Evolutionary conservation across 257 asterid species (phyloP), one percentile per base, ranked within the genome.

Genomic region (Datura wrightii): DNA sequence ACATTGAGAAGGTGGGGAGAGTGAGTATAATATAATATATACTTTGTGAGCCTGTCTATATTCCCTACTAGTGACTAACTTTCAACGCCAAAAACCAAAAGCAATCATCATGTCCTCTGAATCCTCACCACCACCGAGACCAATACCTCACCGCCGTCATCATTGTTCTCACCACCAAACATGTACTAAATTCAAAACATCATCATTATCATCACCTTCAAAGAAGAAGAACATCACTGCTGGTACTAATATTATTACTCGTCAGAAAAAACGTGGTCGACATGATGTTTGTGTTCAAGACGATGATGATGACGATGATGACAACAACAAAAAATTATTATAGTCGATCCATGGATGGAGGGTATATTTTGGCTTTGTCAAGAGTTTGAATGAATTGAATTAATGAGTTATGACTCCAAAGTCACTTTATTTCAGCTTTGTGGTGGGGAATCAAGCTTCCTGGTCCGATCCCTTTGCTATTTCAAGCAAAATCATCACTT

Each of bases 401-500:
- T 24, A 24, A 24, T 24, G 31, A 24, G 31, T 24, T 24, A 24
- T 24, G 31, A 24, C 31, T 19, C 6, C 19, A 50, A 70, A 65
- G 55, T 70, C 52, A 65, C 81, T 24, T 50, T 83, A 7, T 79
- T 53, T 82, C 83, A 39, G 42, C 85, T 55, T 81, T 34, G 71
- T 50, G 54, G 62, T 70, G 85, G 93, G 94, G 94, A 90, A 91
- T 91, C 90, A 90, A 91, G 94, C 94, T 88, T 90, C 92, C 86
- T 82, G 94, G 94, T 91, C 94, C 94, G 94, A 72, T 86, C 86
- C 58, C 60, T 50, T 89, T 87, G 83, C 80, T 67, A 83, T 50
- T 42, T 69, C 85, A 37, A 83, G 81, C 85, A 69, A 84, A 76
- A 15, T 31, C 37, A 52, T 50, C 60, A 19, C 60, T 24, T 72